These are phyloP conservation scores for Phoenix roebelenii DNA, from an alignment of 176 grass and related monocot genomes.

Conservation along the genomic window DNA sequence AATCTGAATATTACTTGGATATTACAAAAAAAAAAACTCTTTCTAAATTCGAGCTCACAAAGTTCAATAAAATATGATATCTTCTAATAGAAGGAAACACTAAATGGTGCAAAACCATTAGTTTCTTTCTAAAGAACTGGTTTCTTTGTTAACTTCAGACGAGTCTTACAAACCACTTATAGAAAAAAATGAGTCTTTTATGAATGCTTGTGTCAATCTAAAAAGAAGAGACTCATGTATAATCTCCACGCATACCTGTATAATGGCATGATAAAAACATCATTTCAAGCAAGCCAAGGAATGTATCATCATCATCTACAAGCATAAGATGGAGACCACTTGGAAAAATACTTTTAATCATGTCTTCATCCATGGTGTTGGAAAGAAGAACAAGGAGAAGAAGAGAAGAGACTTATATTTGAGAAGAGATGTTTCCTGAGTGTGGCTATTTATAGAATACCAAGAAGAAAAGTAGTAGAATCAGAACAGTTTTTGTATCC, in stretches of 20 bases:
- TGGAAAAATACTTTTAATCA: not conserved
- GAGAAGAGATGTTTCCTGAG: not conserved
- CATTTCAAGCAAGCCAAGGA: not conserved
- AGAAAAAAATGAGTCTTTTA: not conserved
- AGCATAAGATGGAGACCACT: slow-evolving; percentile 1
- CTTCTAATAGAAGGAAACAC: too few species aligned
- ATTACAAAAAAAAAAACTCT: too few species aligned
- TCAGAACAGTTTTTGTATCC: too few species aligned
- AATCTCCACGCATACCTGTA: not conserved
- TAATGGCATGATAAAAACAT: slow-evolving; percentile 1
- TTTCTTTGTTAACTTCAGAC: too few species aligned
- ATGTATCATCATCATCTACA: not conserved
- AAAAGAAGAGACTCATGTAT: too few species aligned
- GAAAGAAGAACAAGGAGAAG: not conserved
- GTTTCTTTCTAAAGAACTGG: too few species aligned
- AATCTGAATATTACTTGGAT: too few species aligned
- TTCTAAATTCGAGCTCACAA: too few species aligned
- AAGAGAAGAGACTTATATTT: not conserved
- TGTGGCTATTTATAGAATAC: not conserved
- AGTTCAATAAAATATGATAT: too few species aligned
- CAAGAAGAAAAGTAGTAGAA: not conserved
- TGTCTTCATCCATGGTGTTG: not conserved
- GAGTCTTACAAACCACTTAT: not conserved
- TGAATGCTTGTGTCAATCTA: not conserved
- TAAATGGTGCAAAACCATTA: too few species aligned